A percentile compares a stretch with the other conserved stretches of the same genome.
Conservation (phyloP, 305 asterid species). For the Rubia tinctorum region DNA sequence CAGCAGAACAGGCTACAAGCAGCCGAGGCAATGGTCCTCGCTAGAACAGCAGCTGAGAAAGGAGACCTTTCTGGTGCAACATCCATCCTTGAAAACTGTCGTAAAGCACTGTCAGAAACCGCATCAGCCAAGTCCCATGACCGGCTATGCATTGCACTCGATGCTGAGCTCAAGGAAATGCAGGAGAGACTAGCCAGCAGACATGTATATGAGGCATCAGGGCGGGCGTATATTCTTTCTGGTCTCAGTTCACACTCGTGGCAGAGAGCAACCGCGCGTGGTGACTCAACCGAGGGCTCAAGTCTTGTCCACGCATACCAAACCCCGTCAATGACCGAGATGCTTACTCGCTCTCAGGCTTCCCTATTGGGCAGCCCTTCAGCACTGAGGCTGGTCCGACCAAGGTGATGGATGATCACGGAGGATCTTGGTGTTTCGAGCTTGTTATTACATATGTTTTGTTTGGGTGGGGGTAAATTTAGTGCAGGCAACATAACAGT, state of each 20-base stretch:
- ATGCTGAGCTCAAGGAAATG: slow-evolving; percentile 96
- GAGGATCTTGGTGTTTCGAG: not conserved
- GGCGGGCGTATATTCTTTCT: slow-evolving; percentile 83
- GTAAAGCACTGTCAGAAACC: slow-evolving; percentile 51
- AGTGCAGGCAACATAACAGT: slow-evolving; percentile 19
- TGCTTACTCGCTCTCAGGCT: slow-evolving; percentile 95
- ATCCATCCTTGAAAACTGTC: slow-evolving; percentile 57
- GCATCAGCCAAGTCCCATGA: slow-evolving; percentile 65
- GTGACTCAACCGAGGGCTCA: slow-evolving; percentile 80
- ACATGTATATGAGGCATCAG: slow-evolving; percentile 86
- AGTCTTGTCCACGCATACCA: slow-evolving; percentile 81
- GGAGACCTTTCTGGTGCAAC: slow-evolving; percentile 69
- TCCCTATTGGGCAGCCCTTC: slow-evolving; percentile 51
- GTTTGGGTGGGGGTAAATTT: slow-evolving; percentile 28
- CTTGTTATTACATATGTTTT: slow-evolving; percentile 1
- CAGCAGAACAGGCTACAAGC: slow-evolving; percentile 78
- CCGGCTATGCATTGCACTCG: slow-evolving; percentile 66
- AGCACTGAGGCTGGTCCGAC: slow-evolving; percentile 54
- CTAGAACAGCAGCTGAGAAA: slow-evolving; percentile 70
- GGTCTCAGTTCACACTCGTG: slow-evolving; percentile 98
- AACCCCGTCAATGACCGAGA: slow-evolving; percentile 91
- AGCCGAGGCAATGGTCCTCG: slow-evolving; percentile 86
- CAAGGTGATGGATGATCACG: slow-evolving; percentile 38
- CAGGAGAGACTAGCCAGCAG: slow-evolving; percentile 90
- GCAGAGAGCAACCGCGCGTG: slow-evolving; percentile 99